Conservation (phyloP, 1,284 basidiomycete genomes). For the Sparassis latifolia region DNA sequence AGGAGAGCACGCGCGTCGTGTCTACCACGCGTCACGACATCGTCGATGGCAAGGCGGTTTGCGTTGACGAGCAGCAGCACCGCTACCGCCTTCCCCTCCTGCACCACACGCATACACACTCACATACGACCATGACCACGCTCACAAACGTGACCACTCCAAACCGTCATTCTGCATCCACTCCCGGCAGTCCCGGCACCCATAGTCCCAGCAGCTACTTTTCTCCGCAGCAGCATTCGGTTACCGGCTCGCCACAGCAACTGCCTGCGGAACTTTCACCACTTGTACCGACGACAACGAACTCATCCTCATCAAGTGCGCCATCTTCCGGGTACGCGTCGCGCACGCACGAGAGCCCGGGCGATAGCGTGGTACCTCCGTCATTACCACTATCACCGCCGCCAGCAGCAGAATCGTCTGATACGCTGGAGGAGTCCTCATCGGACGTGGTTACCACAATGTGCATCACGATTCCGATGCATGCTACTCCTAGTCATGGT, state of each 20-base stretch:
- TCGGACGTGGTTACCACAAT: conserved; percentile 45
- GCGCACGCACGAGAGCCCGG: background rate
- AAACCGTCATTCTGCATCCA: conserved; percentile 10
- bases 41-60: conserved; percentile 51
- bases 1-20: conserved; percentile 61
- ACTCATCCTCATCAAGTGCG: conserved; percentile 20
- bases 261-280: conserved; percentile 21
- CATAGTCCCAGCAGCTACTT: conserved; percentile 11
- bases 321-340: background rate
- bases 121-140: conserved; percentile 9
- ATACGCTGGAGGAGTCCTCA: conserved; percentile 17
- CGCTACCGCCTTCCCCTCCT: conserved; percentile 24
- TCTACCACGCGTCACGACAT: conserved; percentile 70
- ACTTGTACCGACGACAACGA: conserved; percentile 22
- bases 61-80: conserved; percentile 32
- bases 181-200: conserved; percentile 6
- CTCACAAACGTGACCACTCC: conserved; percentile 4
- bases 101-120: conserved; percentile 17
- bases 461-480: conserved; percentile 40
- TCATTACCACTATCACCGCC: conserved; percentile 4
- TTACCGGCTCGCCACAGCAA: conserved; percentile 11
- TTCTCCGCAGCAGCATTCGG: conserved; percentile 11
- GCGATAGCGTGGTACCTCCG: background rate
- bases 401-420: conserved; percentile 10
- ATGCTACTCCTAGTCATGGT: conserved; percentile 56